Evolutionary conservation across 2,329 filamentous ascomycete genomes (phyloP).

Genomic region (Phyllosticta capitalensis): DNA sequence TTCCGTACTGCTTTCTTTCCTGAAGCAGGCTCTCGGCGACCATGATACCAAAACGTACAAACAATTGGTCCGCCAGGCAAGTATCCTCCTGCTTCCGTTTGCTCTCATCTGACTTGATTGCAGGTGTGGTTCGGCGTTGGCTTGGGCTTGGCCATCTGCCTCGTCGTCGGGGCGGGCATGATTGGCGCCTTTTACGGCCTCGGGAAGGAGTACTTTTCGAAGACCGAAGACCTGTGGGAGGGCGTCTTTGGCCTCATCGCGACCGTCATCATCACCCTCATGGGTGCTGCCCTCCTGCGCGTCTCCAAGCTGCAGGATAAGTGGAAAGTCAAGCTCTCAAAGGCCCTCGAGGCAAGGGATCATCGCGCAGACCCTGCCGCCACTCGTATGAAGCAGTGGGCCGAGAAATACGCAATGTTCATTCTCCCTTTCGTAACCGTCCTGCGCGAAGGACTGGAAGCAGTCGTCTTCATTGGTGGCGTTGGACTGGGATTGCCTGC

Average conservation of each 20-base stretch:
- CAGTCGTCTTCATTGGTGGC: conserved; percentile 76
- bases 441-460: conserved; percentile 77
- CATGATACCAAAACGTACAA: conserved; percentile 56
- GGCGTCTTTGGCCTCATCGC: conserved; percentile 69
- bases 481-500: conserved; percentile 70
- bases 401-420: conserved; percentile 79
- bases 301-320: conserved; percentile 78
- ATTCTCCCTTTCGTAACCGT: conserved; percentile 78
- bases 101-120: background rate
- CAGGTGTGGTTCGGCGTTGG: conserved; percentile 61
- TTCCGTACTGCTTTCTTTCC: conserved; percentile 74
- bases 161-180: conserved; percentile 54
- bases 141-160: conserved; percentile 53
- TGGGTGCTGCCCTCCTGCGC: conserved; percentile 71
- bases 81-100: conserved; percentile 3
- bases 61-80: conserved; percentile 54
- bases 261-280: conserved; percentile 67
- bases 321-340: conserved; percentile 74
- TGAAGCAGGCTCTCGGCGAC: conserved; percentile 69
- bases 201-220: conserved; percentile 56
- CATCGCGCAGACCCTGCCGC: conserved; percentile 28
- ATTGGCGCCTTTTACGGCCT: conserved; percentile 67
- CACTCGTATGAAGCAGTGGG: conserved; percentile 50
- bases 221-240: conserved; percentile 69
- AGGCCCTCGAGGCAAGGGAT: conserved; percentile 52